These are phyloP conservation scores for Termitomyces sp. DNA, from an alignment of 768 basidiomycete genomes.

Conservation along the genomic window DNA sequence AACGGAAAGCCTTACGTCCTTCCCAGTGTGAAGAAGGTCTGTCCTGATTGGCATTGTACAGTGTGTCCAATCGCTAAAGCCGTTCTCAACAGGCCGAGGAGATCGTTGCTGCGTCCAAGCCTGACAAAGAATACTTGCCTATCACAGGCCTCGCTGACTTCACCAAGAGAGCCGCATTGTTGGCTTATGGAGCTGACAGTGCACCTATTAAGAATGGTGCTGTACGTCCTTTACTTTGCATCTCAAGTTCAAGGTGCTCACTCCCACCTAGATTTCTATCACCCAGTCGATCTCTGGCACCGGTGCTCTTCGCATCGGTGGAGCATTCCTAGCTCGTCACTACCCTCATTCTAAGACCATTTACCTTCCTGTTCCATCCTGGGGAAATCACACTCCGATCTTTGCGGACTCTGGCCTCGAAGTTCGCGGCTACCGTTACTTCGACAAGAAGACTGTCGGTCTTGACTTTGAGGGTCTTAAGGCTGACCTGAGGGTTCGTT, in stretches of 20 bases:
- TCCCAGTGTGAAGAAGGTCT: constrained; percentile 80
- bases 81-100: constrained; percentile 62
- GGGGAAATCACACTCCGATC: constrained; percentile 95
- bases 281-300: constrained; percentile 98
- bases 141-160: constrained; percentile 89
- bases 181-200: constrained; percentile 87
- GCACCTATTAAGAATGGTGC: constrained; percentile 63
- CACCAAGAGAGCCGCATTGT: constrained; percentile 78
- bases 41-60: background rate
- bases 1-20: constrained; percentile 94
- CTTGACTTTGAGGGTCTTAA: constrained; percentile 90
- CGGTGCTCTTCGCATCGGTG: constrained; percentile 94
- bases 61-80: background rate
- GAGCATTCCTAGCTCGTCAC: constrained; percentile 84
- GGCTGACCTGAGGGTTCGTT: constrained; percentile 71
- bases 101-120: constrained; percentile 51
- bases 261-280: constrained; percentile 55
- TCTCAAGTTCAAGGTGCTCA: constrained; percentile 8
- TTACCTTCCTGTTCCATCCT: constrained; percentile 90
- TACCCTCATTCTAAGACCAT: constrained; percentile 84
- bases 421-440: constrained; percentile 90
- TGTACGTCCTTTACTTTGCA: constrained; percentile 36
- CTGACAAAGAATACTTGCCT: constrained; percentile 95
- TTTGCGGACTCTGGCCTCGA: constrained; percentile 94
- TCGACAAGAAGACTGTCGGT: constrained; percentile 87